Evolutionary conservation across 176 grass and related monocot genomes (phyloP).

Genomic region (Otatea glauca): DNA sequence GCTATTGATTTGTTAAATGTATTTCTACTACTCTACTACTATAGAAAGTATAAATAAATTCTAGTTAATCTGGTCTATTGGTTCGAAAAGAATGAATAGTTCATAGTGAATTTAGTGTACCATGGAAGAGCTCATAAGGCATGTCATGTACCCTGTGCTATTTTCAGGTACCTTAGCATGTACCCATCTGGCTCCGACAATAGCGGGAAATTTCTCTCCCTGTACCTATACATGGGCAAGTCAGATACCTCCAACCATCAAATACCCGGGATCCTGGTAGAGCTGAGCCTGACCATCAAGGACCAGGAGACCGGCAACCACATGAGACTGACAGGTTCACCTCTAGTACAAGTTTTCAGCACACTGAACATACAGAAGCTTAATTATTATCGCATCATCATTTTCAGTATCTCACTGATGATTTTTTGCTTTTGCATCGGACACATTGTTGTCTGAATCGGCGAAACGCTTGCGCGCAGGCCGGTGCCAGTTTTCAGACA

Average conservation of each 20-base stretch:
- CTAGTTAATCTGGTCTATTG: too few relatives aligned
- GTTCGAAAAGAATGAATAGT: too few relatives aligned
- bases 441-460: background rate
- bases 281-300: slow-evolving; percentile 29
- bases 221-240: slow-evolving; percentile 15
- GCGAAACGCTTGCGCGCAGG: background rate
- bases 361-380: background rate
- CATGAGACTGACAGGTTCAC: too few relatives aligned
- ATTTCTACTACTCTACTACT: too few relatives aligned
- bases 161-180: slow-evolving; percentile 24
- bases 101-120: too few relatives aligned
- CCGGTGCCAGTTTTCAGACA: background rate
- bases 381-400: background rate
- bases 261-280: slow-evolving; percentile 27
- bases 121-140: too few relatives aligned
- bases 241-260: background rate
- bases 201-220: slow-evolving; percentile 12
- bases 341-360: background rate
- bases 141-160: background rate
- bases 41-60: too few relatives aligned
- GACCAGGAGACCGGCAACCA: background rate
- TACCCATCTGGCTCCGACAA: background rate
- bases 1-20: too few relatives aligned
- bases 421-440: background rate
- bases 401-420: background rate